A percentile compares a stretch with the other conserved stretches of the same genome.
Conservation (phyloP, 805 yeast species). For the Starmerella kuoi region DNA sequence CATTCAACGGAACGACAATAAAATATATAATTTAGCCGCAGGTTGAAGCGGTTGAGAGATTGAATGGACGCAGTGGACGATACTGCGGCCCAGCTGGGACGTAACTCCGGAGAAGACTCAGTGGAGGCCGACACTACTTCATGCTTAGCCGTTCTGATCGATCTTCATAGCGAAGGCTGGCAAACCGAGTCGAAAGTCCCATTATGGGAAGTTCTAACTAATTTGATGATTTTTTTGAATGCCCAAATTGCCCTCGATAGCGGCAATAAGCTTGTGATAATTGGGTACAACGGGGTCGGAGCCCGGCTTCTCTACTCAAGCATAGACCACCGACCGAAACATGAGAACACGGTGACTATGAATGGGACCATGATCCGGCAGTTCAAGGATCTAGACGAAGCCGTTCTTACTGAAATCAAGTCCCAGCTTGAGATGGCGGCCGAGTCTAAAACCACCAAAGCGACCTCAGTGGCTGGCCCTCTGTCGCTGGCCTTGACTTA, state of each 20-base stretch:
- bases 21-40: too few relatives aligned
- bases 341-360: background rate
- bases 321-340: background rate
- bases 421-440: slow-evolving; percentile 32
- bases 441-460: slow-evolving; percentile 47
- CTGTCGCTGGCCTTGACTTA: slow-evolving; percentile 72
- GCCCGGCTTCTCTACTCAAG: slow-evolving; percentile 60
- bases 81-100: slow-evolving; percentile 24
- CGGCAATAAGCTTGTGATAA: slow-evolving; percentile 69
- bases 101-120: slow-evolving; percentile 5
- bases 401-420: slow-evolving; percentile 49
- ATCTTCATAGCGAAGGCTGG: slow-evolving; percentile 67
- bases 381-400: slow-evolving; percentile 66
- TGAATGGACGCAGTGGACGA: slow-evolving; percentile 31
- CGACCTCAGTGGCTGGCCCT: slow-evolving; percentile 44
- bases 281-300: slow-evolving; percentile 61
- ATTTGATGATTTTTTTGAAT: slow-evolving; percentile 65
- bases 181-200: slow-evolving; percentile 27
- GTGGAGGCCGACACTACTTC: slow-evolving; percentile 58
- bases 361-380: slow-evolving; percentile 64
- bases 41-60: too few relatives aligned
- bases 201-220: slow-evolving; percentile 47
- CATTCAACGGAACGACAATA: too few relatives aligned
- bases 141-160: slow-evolving; percentile 63
- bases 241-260: slow-evolving; percentile 80